Conservation (phyloP, 805 yeast species). For the Wickerhamomyces chaumierensis region DNA sequence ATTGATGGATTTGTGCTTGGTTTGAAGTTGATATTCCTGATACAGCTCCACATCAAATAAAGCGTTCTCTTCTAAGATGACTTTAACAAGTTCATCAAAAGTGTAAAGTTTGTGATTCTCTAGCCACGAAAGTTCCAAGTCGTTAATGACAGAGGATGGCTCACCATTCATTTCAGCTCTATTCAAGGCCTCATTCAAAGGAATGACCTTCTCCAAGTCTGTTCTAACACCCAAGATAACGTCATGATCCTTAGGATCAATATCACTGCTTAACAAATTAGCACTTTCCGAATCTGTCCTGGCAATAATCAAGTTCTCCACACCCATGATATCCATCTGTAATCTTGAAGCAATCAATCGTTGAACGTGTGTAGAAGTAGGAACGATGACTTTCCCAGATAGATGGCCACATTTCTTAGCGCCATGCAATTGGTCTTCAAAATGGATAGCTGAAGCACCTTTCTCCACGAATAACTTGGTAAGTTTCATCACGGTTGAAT, state of each 20-base stretch:
- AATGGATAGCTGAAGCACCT: conserved; percentile 58
- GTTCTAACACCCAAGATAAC: conserved; percentile 36
- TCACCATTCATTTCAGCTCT: conserved; percentile 32
- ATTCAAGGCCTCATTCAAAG: conserved; percentile 33
- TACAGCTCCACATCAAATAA: conserved; percentile 19
- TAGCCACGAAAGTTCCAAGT: conserved; percentile 37
- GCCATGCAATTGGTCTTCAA: conserved; percentile 55
- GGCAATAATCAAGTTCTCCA: conserved; percentile 46
- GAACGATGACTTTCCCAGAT: conserved; percentile 52
- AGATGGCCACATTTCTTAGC: conserved; percentile 58
- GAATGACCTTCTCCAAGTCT: conserved; percentile 17
- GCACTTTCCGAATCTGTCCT: conserved; percentile 51
- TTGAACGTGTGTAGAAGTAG: conserved; percentile 43
- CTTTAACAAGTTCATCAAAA: conserved; percentile 37
- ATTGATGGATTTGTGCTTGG: conserved; percentile 7
- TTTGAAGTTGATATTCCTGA: conserved; percentile 15
- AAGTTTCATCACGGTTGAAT: conserved; percentile 50
- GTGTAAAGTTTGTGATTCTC: conserved; percentile 29
- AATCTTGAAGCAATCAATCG: conserved; percentile 45
- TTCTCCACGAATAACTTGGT: conserved; percentile 56
- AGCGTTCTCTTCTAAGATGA: conserved; percentile 4
- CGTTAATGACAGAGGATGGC: conserved; percentile 22
- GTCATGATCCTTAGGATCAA: conserved; percentile 49
- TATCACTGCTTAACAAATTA: conserved; percentile 35
- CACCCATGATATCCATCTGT: conserved; percentile 57